These are phyloP conservation scores for Chlorella sp. DNA, from an alignment of 139 green algal genomes.

Conservation along the genomic window DNA sequence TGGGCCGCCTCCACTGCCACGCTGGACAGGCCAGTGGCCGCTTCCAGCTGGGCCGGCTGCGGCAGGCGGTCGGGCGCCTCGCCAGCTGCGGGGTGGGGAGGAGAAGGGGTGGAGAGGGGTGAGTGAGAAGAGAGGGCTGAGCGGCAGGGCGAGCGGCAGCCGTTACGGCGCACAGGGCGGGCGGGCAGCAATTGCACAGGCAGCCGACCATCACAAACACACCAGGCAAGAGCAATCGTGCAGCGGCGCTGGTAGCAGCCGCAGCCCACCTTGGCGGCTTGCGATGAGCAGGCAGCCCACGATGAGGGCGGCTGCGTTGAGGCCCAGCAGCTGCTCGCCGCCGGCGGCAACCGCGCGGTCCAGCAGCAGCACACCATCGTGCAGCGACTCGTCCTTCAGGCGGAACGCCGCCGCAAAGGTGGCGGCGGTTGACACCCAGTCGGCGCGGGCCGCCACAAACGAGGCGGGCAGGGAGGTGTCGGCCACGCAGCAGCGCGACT, in stretches of 20 bases:
- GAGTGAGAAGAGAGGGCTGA: background rate
- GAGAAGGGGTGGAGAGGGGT: background rate
- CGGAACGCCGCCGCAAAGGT: slow-evolving; percentile 37
- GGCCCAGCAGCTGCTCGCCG: slow-evolving; percentile 8
- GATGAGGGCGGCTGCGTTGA: slow-evolving; percentile 39
- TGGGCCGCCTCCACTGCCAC: slow-evolving; percentile 34
- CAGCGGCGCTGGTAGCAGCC: too few species aligned
- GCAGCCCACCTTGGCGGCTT: slow-evolving; percentile 27
- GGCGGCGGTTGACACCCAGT: slow-evolving; percentile 35
- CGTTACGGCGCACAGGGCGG: too few species aligned
- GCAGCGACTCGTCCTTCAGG: slow-evolving; percentile 61
- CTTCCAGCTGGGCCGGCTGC: slow-evolving; percentile 12
- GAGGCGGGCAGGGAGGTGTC: slow-evolving; percentile 21
- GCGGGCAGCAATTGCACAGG: too few species aligned
- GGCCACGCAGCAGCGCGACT: slow-evolving; percentile 42
- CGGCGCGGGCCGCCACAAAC: slow-evolving; percentile 18
- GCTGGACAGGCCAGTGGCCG: slow-evolving; percentile 29
- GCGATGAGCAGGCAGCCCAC: slow-evolving; percentile 43
- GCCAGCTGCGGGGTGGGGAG: slow-evolving; percentile 31
- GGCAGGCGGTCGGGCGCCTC: slow-evolving; percentile 47
- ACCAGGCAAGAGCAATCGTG: too few species aligned
- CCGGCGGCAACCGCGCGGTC: slow-evolving; percentile 66
- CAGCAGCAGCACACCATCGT: slow-evolving; percentile 73
- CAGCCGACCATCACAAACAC: too few species aligned
- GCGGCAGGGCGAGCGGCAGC: background rate